These are phyloP conservation scores for Entophlyctis luteolus DNA, from an alignment of 192 early-diverging fungal species.

Conservation along the genomic window DNA sequence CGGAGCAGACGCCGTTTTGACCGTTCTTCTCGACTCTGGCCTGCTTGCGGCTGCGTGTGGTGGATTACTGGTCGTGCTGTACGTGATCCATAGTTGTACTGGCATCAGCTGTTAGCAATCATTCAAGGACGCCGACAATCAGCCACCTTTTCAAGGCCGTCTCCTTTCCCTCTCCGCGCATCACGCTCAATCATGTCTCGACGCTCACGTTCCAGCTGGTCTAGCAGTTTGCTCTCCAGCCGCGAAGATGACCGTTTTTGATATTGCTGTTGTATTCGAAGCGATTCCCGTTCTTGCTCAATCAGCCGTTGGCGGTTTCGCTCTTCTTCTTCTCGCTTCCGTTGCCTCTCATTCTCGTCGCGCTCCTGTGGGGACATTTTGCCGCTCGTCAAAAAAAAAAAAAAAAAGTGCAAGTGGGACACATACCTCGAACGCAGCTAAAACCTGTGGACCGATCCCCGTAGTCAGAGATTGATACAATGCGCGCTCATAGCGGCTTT, in stretches of 20 bases:
- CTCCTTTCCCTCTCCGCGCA: constrained; percentile 13
- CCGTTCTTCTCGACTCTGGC: constrained; percentile 34
- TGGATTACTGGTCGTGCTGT: neutral
- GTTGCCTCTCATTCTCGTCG: neutral
- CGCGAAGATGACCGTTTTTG: constrained; percentile 65
- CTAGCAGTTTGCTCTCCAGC: constrained; percentile 57
- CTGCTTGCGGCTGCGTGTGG: constrained; percentile 27
- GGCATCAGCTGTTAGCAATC: neutral
- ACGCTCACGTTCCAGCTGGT: constrained; percentile 47
- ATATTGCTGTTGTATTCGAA: constrained; percentile 28
- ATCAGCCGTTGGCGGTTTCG: neutral
- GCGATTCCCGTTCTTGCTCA: neutral
- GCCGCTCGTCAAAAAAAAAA: too few relatives aligned
- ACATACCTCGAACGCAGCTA: too few relatives aligned
- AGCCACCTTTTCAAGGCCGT: constrained; percentile 24
- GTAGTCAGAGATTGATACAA: constrained; percentile 53
- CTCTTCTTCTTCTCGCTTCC: neutral
- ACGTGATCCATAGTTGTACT: neutral
- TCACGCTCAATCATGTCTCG: constrained; percentile 20
- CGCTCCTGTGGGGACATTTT: neutral
- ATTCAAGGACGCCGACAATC: neutral
- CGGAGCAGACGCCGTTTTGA: neutral
- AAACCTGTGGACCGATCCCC: constrained; percentile 56
- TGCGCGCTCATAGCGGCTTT: constrained; percentile 51
- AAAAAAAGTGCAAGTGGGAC: too few relatives aligned